A percentile compares a stretch with the other conserved stretches of the same genome.
Conservation (phyloP, 768 basidiomycete genomes). For the Russula compacta region DNA sequence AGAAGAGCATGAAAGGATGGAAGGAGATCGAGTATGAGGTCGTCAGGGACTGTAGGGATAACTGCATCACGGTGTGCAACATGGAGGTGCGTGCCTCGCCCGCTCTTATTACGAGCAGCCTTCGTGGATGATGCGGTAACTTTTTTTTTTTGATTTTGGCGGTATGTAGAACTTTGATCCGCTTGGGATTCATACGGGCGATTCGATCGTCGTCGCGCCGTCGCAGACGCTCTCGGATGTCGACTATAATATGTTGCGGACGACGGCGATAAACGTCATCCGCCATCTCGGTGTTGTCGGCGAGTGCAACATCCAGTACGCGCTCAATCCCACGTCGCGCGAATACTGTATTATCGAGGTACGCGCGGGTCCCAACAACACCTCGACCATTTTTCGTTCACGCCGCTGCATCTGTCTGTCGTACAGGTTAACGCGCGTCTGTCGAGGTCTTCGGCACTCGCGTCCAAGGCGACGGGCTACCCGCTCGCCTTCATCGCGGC, state of each 20-base stretch:
- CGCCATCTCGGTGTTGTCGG: slow-evolving; percentile 97
- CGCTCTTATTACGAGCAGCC: background rate
- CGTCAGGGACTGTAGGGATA: slow-evolving; percentile 93
- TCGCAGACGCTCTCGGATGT: slow-evolving; percentile 97
- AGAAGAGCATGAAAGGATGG: slow-evolving; percentile 99
- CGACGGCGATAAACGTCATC: slow-evolving; percentile 96
- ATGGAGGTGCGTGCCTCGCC: slow-evolving; percentile 80
- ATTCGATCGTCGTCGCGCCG: slow-evolving; percentile 96
- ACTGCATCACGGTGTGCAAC: slow-evolving; percentile 99
- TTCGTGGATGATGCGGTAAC: background rate
- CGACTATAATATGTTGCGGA: slow-evolving; percentile 99
- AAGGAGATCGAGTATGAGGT: slow-evolving; percentile 99
- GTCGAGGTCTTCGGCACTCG: slow-evolving; percentile 93
- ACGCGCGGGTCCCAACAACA: slow-evolving; percentile 9
- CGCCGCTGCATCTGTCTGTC: background rate
- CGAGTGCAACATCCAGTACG: slow-evolving; percentile 99
- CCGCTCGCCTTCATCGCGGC: slow-evolving; percentile 98
- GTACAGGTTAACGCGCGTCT: slow-evolving; percentile 86
- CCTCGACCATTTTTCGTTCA: background rate
- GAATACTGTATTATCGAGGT: slow-evolving; percentile 99
- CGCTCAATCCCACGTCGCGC: slow-evolving; percentile 87
- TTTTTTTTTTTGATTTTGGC: background rate
- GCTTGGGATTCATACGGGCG: slow-evolving; percentile 95
- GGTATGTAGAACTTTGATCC: slow-evolving; percentile 88
- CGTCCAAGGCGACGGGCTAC: slow-evolving; percentile 97